These are phyloP conservation scores for Davidsoniella australis DNA, from an alignment of 2,329 filamentous ascomycete genomes.

Conservation along the genomic window DNA sequence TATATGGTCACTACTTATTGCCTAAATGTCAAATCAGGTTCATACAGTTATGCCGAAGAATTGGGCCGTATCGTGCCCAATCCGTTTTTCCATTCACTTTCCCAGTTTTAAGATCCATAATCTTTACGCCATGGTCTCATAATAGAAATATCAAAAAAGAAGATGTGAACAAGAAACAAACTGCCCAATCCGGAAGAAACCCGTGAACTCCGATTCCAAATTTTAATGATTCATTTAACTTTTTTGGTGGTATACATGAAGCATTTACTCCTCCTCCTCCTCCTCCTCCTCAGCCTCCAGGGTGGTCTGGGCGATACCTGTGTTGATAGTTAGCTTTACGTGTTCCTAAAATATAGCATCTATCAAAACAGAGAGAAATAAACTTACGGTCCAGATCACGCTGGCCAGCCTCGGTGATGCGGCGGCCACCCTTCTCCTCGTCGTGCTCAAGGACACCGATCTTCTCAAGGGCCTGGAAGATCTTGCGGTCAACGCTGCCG, in stretches of 20 bases:
- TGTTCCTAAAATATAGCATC: no score
- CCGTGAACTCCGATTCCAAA: constrained; percentile 8
- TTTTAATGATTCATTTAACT: constrained; percentile 9
- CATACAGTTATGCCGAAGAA: neutral
- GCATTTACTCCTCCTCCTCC: constrained; percentile 42
- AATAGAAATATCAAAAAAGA: constrained; percentile 3
- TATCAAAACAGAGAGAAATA: neutral
- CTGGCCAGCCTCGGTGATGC: constrained; percentile 96
- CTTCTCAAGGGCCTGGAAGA: constrained; percentile 96
- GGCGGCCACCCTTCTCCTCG: constrained; percentile 94
- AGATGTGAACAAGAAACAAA: constrained; percentile 3
- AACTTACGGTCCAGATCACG: constrained; percentile 83
- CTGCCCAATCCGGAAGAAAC: constrained; percentile 3
- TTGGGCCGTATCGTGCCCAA: neutral
- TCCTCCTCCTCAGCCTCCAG: constrained; percentile 55
- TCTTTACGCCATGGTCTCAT: constrained; percentile 1
- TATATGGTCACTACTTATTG: no score
- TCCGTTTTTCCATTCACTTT: no score
- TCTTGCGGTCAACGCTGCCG: constrained; percentile 91
- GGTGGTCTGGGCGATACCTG: constrained; percentile 64
- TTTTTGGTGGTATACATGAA: constrained; percentile 9
- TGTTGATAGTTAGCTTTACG: constrained; percentile 9
- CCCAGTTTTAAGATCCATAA: neutral
- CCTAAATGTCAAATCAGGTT: no score
- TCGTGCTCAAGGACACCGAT: constrained; percentile 95